Evolutionary conservation across 1,284 basidiomycete genomes (phyloP), one percentile per base, ranked within the genome.

Genomic region (Vanrija pseudolonga): DNA sequence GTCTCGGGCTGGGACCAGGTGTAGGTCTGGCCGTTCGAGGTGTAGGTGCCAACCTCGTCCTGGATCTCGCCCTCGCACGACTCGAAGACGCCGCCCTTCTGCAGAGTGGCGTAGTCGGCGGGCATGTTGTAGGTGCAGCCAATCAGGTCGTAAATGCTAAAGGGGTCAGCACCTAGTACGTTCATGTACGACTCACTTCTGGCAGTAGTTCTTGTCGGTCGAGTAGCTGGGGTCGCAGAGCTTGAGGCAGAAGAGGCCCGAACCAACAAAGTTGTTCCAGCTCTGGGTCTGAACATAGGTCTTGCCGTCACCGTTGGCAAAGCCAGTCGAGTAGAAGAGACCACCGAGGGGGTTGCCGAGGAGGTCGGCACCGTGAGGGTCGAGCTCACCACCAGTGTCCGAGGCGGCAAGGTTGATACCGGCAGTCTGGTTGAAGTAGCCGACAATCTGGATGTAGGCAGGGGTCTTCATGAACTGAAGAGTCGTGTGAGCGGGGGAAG

Each of bases 51-150:
- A 20, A 82, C 81, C 65, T 78, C 79, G 58, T 82, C 80, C 74
- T 84, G 83, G 65, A 83, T 79, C 19, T 88, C 85, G 39, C 84
- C 84, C 4, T 79, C 64, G 71, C 86, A 88, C 18, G 79, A 76
- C 57, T 83, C 80, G 64, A 86, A 88, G 0, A 78, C 79, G 17
- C 80, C 80, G 40, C 81, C 77, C 15, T 20, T 17, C 18, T 42
- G 11, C 6, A 53, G 41, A 12, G 18, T 26, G 46, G 77, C 69
- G 26, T 83, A 85, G 38, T 79, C 77, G 59, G 82, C 84, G n/a
- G 86, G 86, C 2, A 80, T 83, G 65, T 88, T 88, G 76, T 83
- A 87, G 11, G 64, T 69, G 65, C 86, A 88, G 0, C 87, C 87
- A 53, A 86, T 82, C 55, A 84, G 82, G 65, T 88, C 86, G 49